Conservation (phyloP, 345 rosid genomes). For the Capsella bursapastoris region DNA sequence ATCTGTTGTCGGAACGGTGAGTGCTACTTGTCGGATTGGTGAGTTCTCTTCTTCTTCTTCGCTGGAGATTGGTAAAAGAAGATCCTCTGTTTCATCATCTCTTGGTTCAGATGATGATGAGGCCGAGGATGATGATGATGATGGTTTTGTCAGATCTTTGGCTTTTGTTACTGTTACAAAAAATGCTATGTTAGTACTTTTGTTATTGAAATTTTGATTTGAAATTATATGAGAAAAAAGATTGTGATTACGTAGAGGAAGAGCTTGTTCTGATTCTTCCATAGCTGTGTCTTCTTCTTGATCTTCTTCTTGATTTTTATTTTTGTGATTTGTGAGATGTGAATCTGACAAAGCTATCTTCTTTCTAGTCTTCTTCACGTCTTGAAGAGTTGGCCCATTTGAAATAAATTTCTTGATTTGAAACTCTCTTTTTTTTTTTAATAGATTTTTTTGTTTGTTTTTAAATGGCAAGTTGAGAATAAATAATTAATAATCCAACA, state of each 20-base stretch:
- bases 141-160: conserved; percentile 22
- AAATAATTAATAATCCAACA: neutral
- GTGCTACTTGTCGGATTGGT: conserved; percentile 85
- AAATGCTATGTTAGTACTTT: conserved; percentile 3
- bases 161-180: conserved; percentile 33
- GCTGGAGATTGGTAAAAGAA: conserved; percentile 25
- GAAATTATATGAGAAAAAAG: neutral
- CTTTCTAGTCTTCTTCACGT: conserved; percentile 38
- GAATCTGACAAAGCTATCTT: conserved; percentile 24
- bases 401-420: neutral
- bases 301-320: neutral
- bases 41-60: conserved; percentile 63
- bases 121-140: neutral
- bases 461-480: neutral
- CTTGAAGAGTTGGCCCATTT: conserved; percentile 30
- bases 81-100: conserved; percentile 40
- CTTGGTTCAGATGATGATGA: conserved; percentile 37
- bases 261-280: conserved; percentile 47
- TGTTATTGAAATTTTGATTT: neutral
- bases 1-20: conserved; percentile 86
- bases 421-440: neutral
- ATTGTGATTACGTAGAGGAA: conserved; percentile 42
- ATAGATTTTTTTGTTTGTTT: neutral
- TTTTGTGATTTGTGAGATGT: neutral
- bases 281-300: conserved; percentile 28